Base-by-base conservation (phyloP, 2,329 filamentous ascomycete species). In the Aspergillus awamori region DNA sequence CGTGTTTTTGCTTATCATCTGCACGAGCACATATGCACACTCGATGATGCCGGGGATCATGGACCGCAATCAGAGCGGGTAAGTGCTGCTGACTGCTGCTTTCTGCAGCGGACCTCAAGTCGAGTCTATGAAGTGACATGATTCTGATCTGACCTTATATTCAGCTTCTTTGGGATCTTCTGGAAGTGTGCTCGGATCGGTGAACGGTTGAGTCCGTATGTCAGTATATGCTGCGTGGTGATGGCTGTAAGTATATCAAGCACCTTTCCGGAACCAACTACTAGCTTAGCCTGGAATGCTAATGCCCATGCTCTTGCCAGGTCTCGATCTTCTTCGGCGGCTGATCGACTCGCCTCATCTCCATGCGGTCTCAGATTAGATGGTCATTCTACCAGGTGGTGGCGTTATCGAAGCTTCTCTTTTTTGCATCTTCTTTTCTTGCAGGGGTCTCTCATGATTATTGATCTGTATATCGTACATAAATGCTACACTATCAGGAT, bases 121-220 rank as follows among this genome's bases (percentile, higher is more conserved):
- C 36, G 43, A 24, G 10, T 39, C 39, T 22, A 20, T 26, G 8
- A 39, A 51, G n/a, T 22, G 20, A 38, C 20, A 22, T 24, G n/a
- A 24, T 26, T 17, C 36, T 43, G 26, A 47, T 11, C 22, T 57
- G 43, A 24, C 13, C 2, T 26, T 36, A 1, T 33, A 10, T 24
- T 10, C 47, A 93, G 90, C 13, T 80, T 92, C 54, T 86, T 92
- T 69, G 92, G 92, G 56, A 89, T 96, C 64, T 96, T 98, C 75
- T 99, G 95, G 95, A 97, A 98, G 80, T 93, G 88, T 65, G 95
- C 95, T 26, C 85, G 95, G 66, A 88, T 99, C 74, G 95, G 95
- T 39, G 95, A 99, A 82, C 83, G 95, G 65, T 77, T 99, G 67
- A 97, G 93, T 76, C 95, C 95, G 45, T 98, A 98, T 77, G 92